A percentile compares a stretch with the other conserved stretches of the same genome.
Conservation (phyloP, 2,329 filamentous ascomycete genomes). For the Xylaria sp. region DNA sequence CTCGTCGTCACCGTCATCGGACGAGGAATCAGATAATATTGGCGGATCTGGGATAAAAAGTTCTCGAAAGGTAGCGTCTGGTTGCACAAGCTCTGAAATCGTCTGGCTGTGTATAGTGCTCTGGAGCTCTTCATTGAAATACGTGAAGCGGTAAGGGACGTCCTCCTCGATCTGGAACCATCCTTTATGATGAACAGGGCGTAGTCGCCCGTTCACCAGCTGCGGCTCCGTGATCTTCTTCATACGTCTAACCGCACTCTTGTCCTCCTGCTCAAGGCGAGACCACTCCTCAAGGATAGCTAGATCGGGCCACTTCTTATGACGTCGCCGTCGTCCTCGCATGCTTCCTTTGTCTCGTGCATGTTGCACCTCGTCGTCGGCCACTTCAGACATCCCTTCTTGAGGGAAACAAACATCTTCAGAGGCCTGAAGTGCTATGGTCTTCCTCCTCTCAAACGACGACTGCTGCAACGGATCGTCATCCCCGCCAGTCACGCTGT, state of each 20-base stretch:
- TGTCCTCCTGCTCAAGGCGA: conserved; percentile 84
- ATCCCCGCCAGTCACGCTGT: conserved; percentile 31
- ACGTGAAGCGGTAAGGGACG: conserved; percentile 92
- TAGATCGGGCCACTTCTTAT: conserved; percentile 85
- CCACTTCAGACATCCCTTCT: conserved; percentile 78
- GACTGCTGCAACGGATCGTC: conserved; percentile 41
- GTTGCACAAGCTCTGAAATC: conserved; percentile 89
- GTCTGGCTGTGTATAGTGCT: conserved; percentile 96
- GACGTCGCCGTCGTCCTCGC: conserved; percentile 60
- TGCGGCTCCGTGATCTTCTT: conserved; percentile 95
- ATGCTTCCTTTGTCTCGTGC: conserved; percentile 49
- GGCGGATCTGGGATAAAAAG: conserved; percentile 90
- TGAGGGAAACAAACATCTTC: conserved; percentile 93
- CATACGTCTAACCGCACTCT: conserved; percentile 79
- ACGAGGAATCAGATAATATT: conserved; percentile 72
- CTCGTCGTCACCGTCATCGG: conserved; percentile 65
- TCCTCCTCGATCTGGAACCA: conserved; percentile 93
- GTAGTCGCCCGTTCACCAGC: conserved; percentile 85
- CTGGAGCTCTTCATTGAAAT: conserved; percentile 97
- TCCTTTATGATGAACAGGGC: conserved; percentile 75
- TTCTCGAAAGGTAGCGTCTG: conserved; percentile 81
- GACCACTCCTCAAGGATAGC: conserved; percentile 87
- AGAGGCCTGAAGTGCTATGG: conserved; percentile 69
- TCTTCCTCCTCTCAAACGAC: conserved; percentile 57
- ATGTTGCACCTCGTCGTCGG: conserved; percentile 71